Conservation (phyloP, 768 basidiomycete genomes). For the Tulasnella sp. region DNA sequence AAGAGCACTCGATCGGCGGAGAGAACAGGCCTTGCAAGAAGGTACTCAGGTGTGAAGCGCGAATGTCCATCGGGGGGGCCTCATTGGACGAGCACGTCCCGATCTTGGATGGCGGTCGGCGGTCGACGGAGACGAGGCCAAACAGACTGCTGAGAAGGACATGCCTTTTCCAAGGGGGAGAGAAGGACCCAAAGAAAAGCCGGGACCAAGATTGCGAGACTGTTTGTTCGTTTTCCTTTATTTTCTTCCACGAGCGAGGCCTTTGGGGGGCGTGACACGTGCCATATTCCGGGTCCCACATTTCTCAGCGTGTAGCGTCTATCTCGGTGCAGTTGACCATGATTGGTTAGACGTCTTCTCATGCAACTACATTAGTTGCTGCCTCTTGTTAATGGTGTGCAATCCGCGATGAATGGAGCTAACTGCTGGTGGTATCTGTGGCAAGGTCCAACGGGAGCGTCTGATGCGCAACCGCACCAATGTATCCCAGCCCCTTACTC, state of each 20-base stretch:
- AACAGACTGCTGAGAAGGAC: background rate
- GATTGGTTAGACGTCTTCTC: conserved; percentile 10
- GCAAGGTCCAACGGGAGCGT: background rate
- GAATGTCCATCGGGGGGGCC: background rate
- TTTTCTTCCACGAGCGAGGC: background rate
- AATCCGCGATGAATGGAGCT: background rate
- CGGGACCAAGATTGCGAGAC: background rate
- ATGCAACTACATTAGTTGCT: background rate
- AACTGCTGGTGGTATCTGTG: background rate
- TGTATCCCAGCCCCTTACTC: background rate
- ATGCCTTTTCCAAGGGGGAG: background rate
- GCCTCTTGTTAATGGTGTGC: background rate
- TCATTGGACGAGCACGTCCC: background rate
- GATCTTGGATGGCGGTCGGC: conserved; percentile 2
- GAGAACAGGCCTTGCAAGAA: background rate
- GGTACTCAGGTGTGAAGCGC: background rate
- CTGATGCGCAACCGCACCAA: background rate
- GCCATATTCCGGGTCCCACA: background rate
- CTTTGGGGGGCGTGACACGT: background rate
- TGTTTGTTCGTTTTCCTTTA: background rate
- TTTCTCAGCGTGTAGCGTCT: background rate
- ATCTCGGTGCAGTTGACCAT: background rate
- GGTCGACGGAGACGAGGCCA: background rate
- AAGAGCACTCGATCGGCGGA: background rate
- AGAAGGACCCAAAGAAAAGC: background rate